Evolutionary conservation across 2,329 filamentous ascomycete genomes (phyloP).

Genomic region (Beauveria sp.): DNA sequence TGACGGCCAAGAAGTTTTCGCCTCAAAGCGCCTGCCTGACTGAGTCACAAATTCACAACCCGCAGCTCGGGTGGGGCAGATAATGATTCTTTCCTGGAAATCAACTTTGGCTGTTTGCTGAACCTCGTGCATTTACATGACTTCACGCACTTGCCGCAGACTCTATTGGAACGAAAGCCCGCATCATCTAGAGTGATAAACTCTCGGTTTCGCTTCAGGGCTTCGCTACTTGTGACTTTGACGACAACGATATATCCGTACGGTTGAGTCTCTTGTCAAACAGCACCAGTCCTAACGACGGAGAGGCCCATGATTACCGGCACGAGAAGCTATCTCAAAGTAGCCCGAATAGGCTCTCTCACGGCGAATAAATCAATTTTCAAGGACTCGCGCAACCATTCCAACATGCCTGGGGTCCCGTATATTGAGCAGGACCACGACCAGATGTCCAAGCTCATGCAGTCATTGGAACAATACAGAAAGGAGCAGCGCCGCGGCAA

Average conservation of each 20-base stretch:
- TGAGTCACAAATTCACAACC: neutral
- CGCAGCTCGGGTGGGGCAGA: neutral
- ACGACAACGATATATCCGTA: neutral
- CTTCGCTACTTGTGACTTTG: neutral
- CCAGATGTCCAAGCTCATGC: conserved; percentile 59
- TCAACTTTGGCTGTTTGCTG: neutral
- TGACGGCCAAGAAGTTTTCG: neutral
- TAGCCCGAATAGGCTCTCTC: neutral
- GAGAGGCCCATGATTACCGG: neutral
- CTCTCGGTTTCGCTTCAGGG: neutral
- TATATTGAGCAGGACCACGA: conserved; percentile 62
- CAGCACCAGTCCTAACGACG: neutral
- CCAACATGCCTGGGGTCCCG: conserved; percentile 35
- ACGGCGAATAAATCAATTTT: neutral
- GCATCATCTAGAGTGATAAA: neutral
- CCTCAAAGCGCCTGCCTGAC: neutral
- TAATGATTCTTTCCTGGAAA: neutral
- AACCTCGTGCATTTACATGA: neutral
- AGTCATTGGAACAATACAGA: conserved; percentile 49
- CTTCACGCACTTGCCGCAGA: neutral
- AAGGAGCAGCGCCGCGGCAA: conserved; percentile 49
- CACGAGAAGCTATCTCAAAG: neutral
- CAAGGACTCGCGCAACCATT: neutral
- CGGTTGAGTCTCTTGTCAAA: neutral
- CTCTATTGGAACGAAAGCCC: neutral